Conservation (phyloP, 192 early-diverging fungal genomes). For the Geranomyces michiganensis region DNA sequence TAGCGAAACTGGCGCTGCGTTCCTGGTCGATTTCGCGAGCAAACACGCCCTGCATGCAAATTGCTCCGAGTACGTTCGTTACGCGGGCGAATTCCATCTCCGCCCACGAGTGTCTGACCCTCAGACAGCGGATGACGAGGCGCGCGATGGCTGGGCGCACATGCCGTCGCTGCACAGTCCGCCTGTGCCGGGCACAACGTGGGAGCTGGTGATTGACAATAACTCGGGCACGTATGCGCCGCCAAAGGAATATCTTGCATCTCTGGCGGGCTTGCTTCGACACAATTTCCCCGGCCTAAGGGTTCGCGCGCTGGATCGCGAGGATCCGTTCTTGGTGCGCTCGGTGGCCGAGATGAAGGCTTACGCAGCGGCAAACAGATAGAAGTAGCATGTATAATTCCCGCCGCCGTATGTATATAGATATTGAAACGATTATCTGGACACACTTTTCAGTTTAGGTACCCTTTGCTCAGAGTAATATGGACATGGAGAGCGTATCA, state of each 20-base stretch:
- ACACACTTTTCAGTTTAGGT: too few relatives aligned
- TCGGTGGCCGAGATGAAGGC: slow-evolving; percentile 18
- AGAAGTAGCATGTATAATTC: too few relatives aligned
- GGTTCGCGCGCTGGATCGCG: slow-evolving; percentile 5
- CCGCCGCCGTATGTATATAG: too few relatives aligned
- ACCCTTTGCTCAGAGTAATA: too few relatives aligned
- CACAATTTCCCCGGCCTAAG: slow-evolving; percentile 13
- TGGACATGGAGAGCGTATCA: too few relatives aligned
- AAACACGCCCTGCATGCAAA: slow-evolving; percentile 29
- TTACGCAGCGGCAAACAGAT: not conserved
- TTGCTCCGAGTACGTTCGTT: slow-evolving; percentile 27
- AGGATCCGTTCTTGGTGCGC: slow-evolving; percentile 1
- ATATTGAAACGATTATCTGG: too few relatives aligned
- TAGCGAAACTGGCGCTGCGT: slow-evolving; percentile 24
- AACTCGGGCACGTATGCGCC: slow-evolving; percentile 28
- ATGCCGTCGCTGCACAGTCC: not conserved
- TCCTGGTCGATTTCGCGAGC: slow-evolving; percentile 24
- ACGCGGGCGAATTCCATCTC: slow-evolving; percentile 30
- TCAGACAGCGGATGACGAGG: not conserved
- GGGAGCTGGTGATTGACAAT: slow-evolving; percentile 25
- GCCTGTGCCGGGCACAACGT: not conserved
- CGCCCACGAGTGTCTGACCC: not conserved
- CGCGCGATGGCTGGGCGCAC: slow-evolving; percentile 14
- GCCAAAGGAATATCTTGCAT: not conserved
- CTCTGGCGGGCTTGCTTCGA: not conserved